Base-by-base conservation (phyloP, 176 grass and related monocot species). In the Rhynchospora breviuscula region DNA sequence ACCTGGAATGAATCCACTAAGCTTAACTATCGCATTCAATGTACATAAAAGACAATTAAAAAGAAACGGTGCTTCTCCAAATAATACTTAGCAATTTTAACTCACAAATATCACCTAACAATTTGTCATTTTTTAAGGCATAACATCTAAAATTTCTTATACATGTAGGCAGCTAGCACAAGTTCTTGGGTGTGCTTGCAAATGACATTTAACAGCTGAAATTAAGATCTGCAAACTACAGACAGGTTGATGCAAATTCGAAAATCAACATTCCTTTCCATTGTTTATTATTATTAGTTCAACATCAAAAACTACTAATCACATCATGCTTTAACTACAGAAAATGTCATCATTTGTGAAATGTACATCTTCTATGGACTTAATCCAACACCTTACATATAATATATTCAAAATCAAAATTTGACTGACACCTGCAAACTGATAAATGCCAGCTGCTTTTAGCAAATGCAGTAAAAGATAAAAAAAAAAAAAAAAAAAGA, bases 1-100 rank as follows among this genome's bases (percentile, higher is more conserved):
- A 82, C 80, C 80, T 82, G 45, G n/a, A 48, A 67, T 65, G 15
- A 7, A 67, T 78, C 56, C 49, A 57, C 73, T 33, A 5, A 78
- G 6, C 25, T 78, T 78, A 23, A 78, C 13, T 78, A 11, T 33
- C 0, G 2, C 13, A 78, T 57, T 57, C 23, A 57, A 71, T 71
- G 19, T 5, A 71, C 43, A 35, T 46, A 44, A 70, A 35, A 40
- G 26, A 40, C 64, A 29, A 29, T 33, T 31, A 67, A 40, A 7
- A 1, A 13, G 15, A 33, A 35, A 67, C 13, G 13, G 3, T 17
- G 15, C 11, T 31, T 67, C 64, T 67, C 29, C 29, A 40, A 67
- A 40, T 67, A 8, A 67, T 29, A 40, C 64, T 40, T 17, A 67
- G 35, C 6, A 67, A 67, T 64, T 2, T 64, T 29, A 26, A 64